Evolutionary conservation across 2,329 filamentous ascomycete genomes (phyloP), one percentile per base, ranked within the genome.

Genomic region (Aquanectria penicillioides): DNA sequence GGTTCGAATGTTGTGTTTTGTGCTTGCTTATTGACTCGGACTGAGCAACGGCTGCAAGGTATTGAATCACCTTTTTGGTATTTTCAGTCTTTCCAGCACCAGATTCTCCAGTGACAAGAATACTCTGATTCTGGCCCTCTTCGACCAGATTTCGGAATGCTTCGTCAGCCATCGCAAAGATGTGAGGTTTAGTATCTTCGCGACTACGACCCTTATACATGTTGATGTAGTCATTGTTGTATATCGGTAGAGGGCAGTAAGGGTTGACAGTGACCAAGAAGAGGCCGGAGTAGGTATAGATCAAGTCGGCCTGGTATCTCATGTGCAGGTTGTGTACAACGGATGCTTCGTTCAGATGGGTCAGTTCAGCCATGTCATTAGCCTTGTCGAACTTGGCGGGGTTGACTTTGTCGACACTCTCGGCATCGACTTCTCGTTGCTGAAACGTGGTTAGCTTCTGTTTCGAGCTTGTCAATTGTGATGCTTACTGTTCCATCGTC

Each of bases 371-470:
- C 95, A 99, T 99, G 77, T 99, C 96, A 79, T 96, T 93, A 64
- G 94, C 94, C 78, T 97, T 99, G 85, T 99, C 95, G 79, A 99
- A 99, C 75, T 99, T 99, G 71, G 94, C 94, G 41, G 95, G 95
- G 78, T 99, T 99, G 81, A 99, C 96, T 78, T 97, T 98, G 83
- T 99, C 96, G 67, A 97, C 93, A 69, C 88, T 90, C 69, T 98
- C 94, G 48, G 86, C 80, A 66, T 94, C 89, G 47, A 95, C 89
- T 73, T 97, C 91, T 67, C 93, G 89, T 87, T 97, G 93, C 88
- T 95, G 66, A 23, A 54, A 9, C 26, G 26, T 2, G 10, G 59
- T 76, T 46, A 74, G 69, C 47, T 29, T 26, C 23, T 11, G 20
- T 28, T 10, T 3, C 3, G 40, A 11, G 13, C 4, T 6, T 25